Conservation (phyloP, 768 basidiomycete genomes). For the Phylloporus arenicola region DNA sequence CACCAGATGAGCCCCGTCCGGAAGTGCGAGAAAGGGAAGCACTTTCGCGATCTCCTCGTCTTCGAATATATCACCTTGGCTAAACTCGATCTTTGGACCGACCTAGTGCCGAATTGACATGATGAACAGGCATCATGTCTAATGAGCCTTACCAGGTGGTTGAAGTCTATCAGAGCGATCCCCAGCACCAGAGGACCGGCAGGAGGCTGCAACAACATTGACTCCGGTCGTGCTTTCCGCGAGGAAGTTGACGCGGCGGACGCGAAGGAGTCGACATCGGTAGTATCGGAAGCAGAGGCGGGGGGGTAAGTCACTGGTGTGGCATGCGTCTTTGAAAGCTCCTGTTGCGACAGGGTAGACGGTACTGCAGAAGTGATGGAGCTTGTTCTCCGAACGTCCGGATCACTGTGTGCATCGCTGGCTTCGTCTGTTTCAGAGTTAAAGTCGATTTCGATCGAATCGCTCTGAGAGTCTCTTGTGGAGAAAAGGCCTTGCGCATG, state of each 20-base stretch:
- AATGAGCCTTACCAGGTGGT: conserved; percentile 67
- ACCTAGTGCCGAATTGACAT: conserved; percentile 45
- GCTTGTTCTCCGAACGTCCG: conserved; percentile 35
- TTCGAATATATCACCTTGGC: conserved; percentile 69
- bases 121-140: conserved; percentile 6
- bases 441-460: conserved; percentile 50
- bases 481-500: conserved; percentile 27
- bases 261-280: conserved; percentile 53
- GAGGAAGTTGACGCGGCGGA: conserved; percentile 54
- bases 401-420: conserved; percentile 42
- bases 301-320: conserved; percentile 57
- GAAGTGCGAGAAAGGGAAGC: conserved; percentile 91
- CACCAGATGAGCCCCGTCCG: conserved; percentile 95
- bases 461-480: conserved; percentile 41
- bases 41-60: conserved; percentile 83
- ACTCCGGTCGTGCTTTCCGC: conserved; percentile 74
- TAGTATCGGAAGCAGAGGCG: conserved; percentile 37
- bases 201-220: conserved; percentile 58
- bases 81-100: conserved; percentile 88
- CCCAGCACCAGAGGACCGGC: conserved; percentile 65
- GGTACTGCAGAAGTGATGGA: conserved; percentile 49
- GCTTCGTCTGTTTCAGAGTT: conserved; percentile 50
- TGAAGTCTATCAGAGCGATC: conserved; percentile 91
- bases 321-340: conserved; percentile 32
- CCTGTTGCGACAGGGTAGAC: conserved; percentile 34